Percentiles rank a stretch among this genome's conserved stretches.
These are phyloP conservation scores for Microbotryum lychnidis-dioicae DNA, from an alignment of 1,284 basidiomycete species.

Conservation along the genomic window DNA sequence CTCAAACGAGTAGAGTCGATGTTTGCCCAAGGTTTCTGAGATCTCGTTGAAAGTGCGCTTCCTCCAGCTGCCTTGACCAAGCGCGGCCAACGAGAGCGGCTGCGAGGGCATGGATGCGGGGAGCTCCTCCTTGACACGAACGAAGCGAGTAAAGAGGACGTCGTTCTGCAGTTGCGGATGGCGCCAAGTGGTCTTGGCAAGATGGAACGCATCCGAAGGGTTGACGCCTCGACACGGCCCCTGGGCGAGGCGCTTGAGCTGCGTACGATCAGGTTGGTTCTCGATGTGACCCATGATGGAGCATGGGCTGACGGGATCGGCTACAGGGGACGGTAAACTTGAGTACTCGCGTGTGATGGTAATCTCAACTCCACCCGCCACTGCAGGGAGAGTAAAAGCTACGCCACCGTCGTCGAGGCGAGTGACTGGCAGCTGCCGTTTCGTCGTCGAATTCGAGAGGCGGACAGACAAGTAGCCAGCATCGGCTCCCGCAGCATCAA, in stretches of 20 bases:
- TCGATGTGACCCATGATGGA: conserved; percentile 4
- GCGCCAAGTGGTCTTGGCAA: conserved; percentile 1
- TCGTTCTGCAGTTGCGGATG: background rate
- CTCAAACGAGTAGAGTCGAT: conserved; percentile 3
- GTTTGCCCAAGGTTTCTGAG: no score
- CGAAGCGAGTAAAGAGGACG: background rate
- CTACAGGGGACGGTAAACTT: background rate
- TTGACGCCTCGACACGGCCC: background rate
- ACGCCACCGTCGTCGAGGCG: background rate
- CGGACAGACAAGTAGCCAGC: background rate
- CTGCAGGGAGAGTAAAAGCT: background rate
- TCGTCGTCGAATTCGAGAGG: background rate
- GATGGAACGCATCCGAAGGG: background rate
- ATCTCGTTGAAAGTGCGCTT: background rate
- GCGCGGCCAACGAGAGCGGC: background rate
- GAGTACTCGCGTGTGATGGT: background rate
- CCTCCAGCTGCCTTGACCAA: background rate
- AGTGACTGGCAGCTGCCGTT: background rate
- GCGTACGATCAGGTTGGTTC: conserved; percentile 2
- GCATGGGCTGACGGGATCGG: conserved; percentile 2
- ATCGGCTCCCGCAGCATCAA: background rate
- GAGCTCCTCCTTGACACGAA: background rate
- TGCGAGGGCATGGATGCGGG: background rate
- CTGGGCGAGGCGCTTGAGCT: background rate
- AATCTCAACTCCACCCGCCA: background rate